Evolutionary conservation across 1,284 basidiomycete species (phyloP), one percentile per base, ranked within the genome.

Genomic region (Leucoagaricus sp.): DNA sequence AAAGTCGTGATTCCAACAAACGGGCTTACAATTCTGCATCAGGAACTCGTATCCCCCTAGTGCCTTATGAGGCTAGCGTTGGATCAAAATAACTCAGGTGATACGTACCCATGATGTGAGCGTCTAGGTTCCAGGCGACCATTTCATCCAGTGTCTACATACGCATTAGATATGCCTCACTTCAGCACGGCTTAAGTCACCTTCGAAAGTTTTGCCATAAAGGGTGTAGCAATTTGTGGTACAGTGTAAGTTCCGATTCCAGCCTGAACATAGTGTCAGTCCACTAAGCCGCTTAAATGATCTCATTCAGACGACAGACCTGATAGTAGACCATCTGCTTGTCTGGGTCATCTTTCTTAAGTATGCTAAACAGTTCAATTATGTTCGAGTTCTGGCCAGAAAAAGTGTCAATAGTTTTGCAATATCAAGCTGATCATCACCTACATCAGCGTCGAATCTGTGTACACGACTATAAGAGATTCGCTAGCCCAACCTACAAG

Each of bases 21-120:
- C 25, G 4, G 26, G 60, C 71, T 13, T 58, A 72, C 74, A 84
- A 62, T 83, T 86, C 64, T 86, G 78, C 82, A 86, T 85, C 40
- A 89, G 67, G 63, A 86, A 89, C 54, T 76, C 72, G 63, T 87
- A 87, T 0, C 85, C 85, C 46, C 75, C 83, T 72, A 31, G 19
- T 8, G 13, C 26, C 7, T 48, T 25, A 12, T 25, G 25, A 36
- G 59, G 6, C 52, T 19, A 25, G 2, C n/a, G 19, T 2, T 50
- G 49, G 21, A n/a, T n/a, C n/a, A n/a, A n/a, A n/a, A n/a, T 29
- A n/a, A 33, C 29, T 7, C 7, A 21, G 44, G 4, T 12, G 26
- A 44, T 7, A 26, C 68, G 15, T 61, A 74, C 74, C 70, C 72
- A 78, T 81, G 56, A 84, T 78, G 65, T 85, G 82, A 9, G 72